Conservation (phyloP, 169 alveolate genomes). For the Hepatocystis sp. region DNA sequence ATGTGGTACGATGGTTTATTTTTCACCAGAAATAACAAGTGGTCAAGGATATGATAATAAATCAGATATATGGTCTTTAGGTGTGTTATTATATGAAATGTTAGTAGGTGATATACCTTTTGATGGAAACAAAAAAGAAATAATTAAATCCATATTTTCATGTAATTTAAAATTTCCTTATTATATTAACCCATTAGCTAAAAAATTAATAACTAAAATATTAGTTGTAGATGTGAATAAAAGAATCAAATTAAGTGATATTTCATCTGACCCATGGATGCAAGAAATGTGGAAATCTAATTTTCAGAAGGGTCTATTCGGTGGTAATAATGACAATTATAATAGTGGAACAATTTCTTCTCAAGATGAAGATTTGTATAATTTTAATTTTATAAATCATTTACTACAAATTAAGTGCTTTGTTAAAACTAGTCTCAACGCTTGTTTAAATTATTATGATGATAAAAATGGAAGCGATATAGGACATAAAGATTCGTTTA, state of each 20-base stretch:
- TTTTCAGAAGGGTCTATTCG: constrained; percentile 36
- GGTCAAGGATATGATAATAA: constrained; percentile 89
- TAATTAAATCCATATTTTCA: constrained; percentile 60
- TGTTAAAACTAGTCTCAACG: constrained; percentile 38
- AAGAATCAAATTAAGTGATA: constrained; percentile 37
- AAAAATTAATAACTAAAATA: constrained; percentile 44
- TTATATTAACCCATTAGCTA: constrained; percentile 64
- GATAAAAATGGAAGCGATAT: background rate
- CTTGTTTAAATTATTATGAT: constrained; percentile 30
- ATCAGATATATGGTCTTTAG: constrained; percentile 93
- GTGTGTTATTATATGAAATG: constrained; percentile 92
- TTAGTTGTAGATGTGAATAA: constrained; percentile 73
- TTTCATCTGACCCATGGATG: constrained; percentile 73
- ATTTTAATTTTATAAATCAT: constrained; percentile 53
- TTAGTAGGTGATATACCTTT: constrained; percentile 93
- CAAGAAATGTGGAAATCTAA: constrained; percentile 74
- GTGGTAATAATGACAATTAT: background rate
- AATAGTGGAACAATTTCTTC: no score
- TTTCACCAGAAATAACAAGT: constrained; percentile 94
- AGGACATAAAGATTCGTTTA: background rate
- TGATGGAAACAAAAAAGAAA: constrained; percentile 79
- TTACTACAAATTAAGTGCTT: constrained; percentile 34
- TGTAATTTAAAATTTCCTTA: constrained; percentile 69
- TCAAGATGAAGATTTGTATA: constrained; percentile 10
- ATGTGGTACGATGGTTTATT: constrained; percentile 94